Percentiles rank a stretch among this genome's conserved stretches.
These are phyloP conservation scores for Macrocystidia cucumis DNA, from an alignment of 1,284 basidiomycete species.

Conservation along the genomic window DNA sequence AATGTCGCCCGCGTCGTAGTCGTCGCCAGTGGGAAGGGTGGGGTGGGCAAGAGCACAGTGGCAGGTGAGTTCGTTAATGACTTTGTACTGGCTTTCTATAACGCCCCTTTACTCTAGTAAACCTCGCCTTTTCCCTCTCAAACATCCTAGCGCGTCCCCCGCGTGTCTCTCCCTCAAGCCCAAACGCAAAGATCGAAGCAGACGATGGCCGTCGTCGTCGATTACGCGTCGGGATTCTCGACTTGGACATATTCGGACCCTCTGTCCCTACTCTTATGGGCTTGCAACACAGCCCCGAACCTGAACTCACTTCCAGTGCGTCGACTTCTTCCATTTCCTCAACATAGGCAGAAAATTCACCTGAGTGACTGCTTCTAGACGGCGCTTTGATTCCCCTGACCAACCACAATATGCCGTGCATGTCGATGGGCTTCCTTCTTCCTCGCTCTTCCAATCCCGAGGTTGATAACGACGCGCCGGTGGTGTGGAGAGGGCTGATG, in stretches of 20 bases:
- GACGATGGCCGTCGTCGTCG: conserved; percentile 22
- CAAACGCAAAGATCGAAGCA: no score
- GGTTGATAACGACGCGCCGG: conserved; percentile 59
- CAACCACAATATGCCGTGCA: conserved; percentile 89
- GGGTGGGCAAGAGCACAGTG: conserved; percentile 95
- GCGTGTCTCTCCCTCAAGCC: no score
- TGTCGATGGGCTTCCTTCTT: conserved; percentile 94
- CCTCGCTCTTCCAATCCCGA: conserved; percentile 37
- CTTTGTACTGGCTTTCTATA: conserved; percentile 1
- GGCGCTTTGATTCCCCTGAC: conserved; percentile 79
- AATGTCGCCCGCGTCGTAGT: conserved; percentile 72
- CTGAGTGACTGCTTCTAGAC: conserved; percentile 38
- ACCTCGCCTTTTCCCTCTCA: conserved; percentile 12
- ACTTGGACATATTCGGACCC: conserved; percentile 95
- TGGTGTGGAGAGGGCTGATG: conserved; percentile 98
- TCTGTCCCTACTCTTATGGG: conserved; percentile 96
- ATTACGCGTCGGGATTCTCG: conserved; percentile 79
- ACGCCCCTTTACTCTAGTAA: conserved; percentile 7
- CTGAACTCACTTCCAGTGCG: conserved; percentile 53
- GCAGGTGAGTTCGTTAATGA: conserved; percentile 49
- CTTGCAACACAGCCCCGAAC: conserved; percentile 75
- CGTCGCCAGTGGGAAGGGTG: conserved; percentile 94
- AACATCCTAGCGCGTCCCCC: no score
- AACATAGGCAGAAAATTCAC: not conserved
- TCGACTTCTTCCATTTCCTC: not conserved